These are phyloP conservation scores for Mallotus repandus DNA, from an alignment of 441 rosid species.

Conservation along the genomic window DNA sequence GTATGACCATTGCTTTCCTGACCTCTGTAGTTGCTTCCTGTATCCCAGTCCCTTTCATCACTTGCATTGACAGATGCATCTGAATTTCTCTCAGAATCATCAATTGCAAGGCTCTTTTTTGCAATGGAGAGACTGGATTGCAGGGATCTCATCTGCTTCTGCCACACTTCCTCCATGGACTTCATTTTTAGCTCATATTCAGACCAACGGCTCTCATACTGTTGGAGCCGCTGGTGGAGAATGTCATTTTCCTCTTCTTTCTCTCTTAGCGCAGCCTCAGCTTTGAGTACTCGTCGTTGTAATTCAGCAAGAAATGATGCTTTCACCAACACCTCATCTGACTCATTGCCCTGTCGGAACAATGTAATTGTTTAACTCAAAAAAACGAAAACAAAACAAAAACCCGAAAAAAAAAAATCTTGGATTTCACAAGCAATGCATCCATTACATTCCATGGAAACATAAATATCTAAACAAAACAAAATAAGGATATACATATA, in stretches of 20 bases:
- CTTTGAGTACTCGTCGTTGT: conserved; percentile 89
- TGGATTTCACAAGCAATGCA: background rate
- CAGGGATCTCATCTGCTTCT: conserved; percentile 96
- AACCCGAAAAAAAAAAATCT: background rate
- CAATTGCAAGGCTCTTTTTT: conserved; percentile 89
- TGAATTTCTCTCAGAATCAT: conserved; percentile 81
- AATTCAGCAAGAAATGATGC: conserved; percentile 86
- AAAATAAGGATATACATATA: background rate
- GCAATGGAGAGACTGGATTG: conserved; percentile 98
- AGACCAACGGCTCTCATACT: conserved; percentile 95
- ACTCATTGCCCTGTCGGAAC: conserved; percentile 50
- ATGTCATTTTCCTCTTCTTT: conserved; percentile 98
- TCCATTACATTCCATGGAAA: background rate
- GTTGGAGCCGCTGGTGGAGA: conserved; percentile 90
- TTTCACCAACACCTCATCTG: conserved; percentile 88
- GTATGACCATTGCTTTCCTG: conserved; percentile 61
- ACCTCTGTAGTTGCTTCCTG: conserved; percentile 55
- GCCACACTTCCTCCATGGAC: conserved; percentile 99
- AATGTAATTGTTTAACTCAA: conserved; percentile 15
- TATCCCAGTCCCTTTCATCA: conserved; percentile 78
- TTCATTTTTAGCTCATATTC: conserved; percentile 96
- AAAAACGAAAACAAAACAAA: background rate
- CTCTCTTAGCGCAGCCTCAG: conserved; percentile 81
- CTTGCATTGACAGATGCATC: conserved; percentile 89
- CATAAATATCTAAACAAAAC: too few species aligned